These are phyloP conservation scores for Penicillium digitatum DNA, from an alignment of 2,329 filamentous ascomycete species.

Conservation along the genomic window DNA sequence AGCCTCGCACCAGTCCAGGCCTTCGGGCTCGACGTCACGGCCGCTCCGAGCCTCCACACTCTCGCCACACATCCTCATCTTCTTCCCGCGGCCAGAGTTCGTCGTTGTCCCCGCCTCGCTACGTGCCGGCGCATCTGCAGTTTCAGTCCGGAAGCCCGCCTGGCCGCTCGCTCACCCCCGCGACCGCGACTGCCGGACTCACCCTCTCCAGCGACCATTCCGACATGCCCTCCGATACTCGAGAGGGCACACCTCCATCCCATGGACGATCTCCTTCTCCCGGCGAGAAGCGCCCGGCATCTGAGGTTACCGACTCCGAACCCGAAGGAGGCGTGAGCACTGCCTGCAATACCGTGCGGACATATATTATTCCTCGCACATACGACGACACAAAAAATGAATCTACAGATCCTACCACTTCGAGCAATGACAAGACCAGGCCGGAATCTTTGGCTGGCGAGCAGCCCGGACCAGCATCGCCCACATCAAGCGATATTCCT, in stretches of 20 bases:
- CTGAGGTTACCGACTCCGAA: constrained; percentile 30
- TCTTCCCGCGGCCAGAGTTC: constrained; percentile 27
- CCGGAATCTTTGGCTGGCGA: constrained; percentile 28
- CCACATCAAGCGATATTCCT: constrained; percentile 31
- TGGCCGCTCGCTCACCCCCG: constrained; percentile 42
- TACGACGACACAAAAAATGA: constrained; percentile 31
- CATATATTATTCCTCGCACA: constrained; percentile 20
- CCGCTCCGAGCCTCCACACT: constrained; percentile 25
- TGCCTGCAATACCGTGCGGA: constrained; percentile 7
- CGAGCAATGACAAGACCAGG: constrained; percentile 37
- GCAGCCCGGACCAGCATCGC: constrained; percentile 22
- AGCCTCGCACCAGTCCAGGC: constrained; percentile 41
- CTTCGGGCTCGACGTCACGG: constrained; percentile 36
- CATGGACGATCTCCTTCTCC: constrained; percentile 33
- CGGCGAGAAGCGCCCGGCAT: constrained; percentile 35
- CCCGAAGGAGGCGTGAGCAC: constrained; percentile 24
- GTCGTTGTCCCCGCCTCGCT: constrained; percentile 41
- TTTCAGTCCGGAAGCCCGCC: constrained; percentile 42
- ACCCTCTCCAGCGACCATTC: constrained; percentile 46
- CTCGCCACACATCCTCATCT: constrained; percentile 25
- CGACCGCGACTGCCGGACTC: constrained; percentile 52
- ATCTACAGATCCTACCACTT: constrained; percentile 37
- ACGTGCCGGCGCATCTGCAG: constrained; percentile 55
- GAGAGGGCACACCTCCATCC: constrained; percentile 23
- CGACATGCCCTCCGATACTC: constrained; percentile 43